Conservation (phyloP, 75 land plant species). For the Pinus taeda region DNA sequence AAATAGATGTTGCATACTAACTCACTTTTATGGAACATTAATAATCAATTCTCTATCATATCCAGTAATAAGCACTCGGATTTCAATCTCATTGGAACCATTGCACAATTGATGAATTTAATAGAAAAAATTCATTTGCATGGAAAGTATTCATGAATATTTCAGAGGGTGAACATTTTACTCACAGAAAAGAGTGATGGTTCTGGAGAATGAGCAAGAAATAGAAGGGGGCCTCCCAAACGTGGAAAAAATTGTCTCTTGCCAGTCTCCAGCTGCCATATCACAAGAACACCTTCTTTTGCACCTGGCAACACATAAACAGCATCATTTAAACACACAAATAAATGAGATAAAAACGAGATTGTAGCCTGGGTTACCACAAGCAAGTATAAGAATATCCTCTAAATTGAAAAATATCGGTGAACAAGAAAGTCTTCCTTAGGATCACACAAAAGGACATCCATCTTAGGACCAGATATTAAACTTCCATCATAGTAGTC, state of each 20-base stretch:
- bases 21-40: neutral
- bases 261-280: slow-evolving; percentile 95
- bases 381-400: no score
- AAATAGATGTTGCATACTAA: neutral
- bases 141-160: neutral
- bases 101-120: neutral
- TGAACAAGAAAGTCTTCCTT: neutral
- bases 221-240: slow-evolving; percentile 72
- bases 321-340: neutral
- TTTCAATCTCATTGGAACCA: neutral
- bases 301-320: slow-evolving; percentile 41
- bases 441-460: neutral
- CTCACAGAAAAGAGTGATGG: slow-evolving; percentile 78
- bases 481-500: neutral
- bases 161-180: neutral
- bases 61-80: neutral
- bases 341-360: neutral
- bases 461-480: neutral
- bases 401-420: neutral
- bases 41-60: neutral
- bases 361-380: neutral
- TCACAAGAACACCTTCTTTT: slow-evolving; percentile 84
- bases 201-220: slow-evolving; percentile 59
- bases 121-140: neutral
- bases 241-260: slow-evolving; percentile 79